Evolutionary conservation across 768 basidiomycete genomes (phyloP), one percentile per base, ranked within the genome.

Genomic region (Russula brevipes): DNA sequence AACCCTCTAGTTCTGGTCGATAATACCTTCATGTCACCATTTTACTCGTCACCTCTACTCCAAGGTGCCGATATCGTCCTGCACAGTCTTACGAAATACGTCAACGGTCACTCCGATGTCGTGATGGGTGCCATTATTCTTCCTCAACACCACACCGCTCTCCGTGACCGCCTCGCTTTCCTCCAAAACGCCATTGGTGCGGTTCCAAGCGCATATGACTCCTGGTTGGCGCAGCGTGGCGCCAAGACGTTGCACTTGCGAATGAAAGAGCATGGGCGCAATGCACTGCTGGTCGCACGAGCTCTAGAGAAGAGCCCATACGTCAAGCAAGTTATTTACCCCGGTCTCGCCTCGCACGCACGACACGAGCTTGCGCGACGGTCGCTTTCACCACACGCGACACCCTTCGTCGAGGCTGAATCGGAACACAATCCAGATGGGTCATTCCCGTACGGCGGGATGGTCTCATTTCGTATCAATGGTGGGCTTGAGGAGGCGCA

Each of bases 41-140:
- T 86, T 77, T 98, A 88, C 78, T 82, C 85, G 44, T 92, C 91
- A 0, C 95, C 95, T 0, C 85, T 98, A 39, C 81, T 88, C 60
- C 86, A 83, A 33, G 85, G 88, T 14, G 96, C 93, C 14, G 93
- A 96, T 72, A 77, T 97, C 67, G 90, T 93, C 68, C 65, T 93
- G 5, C 93, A 97, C 78, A 82, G 80, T 30, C 78, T 94, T 46
- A 92, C 88, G 0, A 97, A 98, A 75, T 97, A 96, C 77, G 79
- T 96, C 71, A 91, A 93, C 71, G 96, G 96, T 0, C 95, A 97
- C 76, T 89, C 89, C 0, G 95, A 98, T 72, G 91, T 96, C 72
- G 80, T 97, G 69, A 91, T 94, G 83, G 95, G 95, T 47, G 86
- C 87, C 0, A 74, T 89, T 59, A 85, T 94, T 67, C 80, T 94